Conservation (phyloP, 2,329 filamentous ascomycete species). For the Colletotrichum euphorbiae region DNA sequence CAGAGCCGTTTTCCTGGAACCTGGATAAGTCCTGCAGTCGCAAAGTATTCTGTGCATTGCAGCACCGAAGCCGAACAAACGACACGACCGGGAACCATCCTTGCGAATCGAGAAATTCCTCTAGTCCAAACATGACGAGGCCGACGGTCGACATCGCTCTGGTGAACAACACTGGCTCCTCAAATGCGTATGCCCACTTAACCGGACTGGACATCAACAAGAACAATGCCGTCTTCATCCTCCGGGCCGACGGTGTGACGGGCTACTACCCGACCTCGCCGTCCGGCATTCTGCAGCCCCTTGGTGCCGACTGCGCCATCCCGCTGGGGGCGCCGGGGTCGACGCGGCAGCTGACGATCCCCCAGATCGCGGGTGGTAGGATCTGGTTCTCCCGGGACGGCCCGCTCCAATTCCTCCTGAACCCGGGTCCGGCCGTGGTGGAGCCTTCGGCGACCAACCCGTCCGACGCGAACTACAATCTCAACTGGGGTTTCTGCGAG, state of each 20-base stretch:
- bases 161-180: constrained; percentile 72
- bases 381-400: constrained; percentile 76
- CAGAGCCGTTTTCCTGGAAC: background rate
- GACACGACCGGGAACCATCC: background rate
- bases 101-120: background rate
- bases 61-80: background rate
- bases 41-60: background rate
- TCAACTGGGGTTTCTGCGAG: constrained; percentile 76
- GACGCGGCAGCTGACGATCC: constrained; percentile 71
- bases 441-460: constrained; percentile 79
- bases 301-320: constrained; percentile 72
- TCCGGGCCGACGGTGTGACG: constrained; percentile 74
- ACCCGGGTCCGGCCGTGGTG: constrained; percentile 78
- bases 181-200: constrained; percentile 75
- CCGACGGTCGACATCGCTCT: constrained; percentile 68
- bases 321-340: constrained; percentile 70
- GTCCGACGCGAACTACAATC: constrained; percentile 70
- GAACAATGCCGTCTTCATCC: constrained; percentile 69
- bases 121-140: constrained; percentile 47
- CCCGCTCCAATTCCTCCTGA: constrained; percentile 75
- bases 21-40: background rate
- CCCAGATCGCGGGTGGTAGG: constrained; percentile 76
- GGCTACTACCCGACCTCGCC: constrained; percentile 74
- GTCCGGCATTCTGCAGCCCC: constrained; percentile 57
- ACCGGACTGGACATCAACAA: constrained; percentile 73